Percentiles rank a stretch among this genome's conserved stretches.
These are phyloP conservation scores for Dryas alaskensis DNA, from an alignment of 306 rosid species.

Conservation along the genomic window DNA sequence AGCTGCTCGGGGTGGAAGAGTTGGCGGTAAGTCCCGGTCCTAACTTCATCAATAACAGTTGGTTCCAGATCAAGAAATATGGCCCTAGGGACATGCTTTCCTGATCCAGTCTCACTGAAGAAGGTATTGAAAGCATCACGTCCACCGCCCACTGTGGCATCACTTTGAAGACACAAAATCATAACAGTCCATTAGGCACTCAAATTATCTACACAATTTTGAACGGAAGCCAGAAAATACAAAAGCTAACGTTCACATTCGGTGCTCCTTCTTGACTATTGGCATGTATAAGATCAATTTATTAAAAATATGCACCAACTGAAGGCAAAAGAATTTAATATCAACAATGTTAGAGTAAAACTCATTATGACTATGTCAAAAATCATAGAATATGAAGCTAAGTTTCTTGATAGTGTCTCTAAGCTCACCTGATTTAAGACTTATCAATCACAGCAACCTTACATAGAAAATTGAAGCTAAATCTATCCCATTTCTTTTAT, in stretches of 20 bases:
- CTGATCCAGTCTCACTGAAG: slow-evolving; percentile 94
- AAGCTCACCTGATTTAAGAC: neutral
- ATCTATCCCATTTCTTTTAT: neutral
- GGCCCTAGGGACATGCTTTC: slow-evolving; percentile 94
- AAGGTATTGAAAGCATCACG: slow-evolving; percentile 97
- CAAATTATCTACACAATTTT: neutral
- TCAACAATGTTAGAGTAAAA: neutral
- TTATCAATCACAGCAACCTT: neutral
- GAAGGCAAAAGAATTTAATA: neutral
- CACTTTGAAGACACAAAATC: slow-evolving; percentile 43
- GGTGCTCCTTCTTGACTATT: neutral
- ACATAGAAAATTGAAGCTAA: neutral
- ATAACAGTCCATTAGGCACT: slow-evolving; percentile 9
- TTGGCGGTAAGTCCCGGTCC: slow-evolving; percentile 79
- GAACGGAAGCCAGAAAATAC: neutral
- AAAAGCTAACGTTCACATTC: neutral
- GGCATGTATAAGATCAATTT: neutral
- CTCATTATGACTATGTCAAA: neutral
- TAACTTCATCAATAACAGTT: slow-evolving; percentile 90
- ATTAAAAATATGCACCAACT: neutral
- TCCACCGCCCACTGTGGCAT: slow-evolving; percentile 59
- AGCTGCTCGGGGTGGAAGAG: slow-evolving; percentile 97
- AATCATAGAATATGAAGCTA: neutral
- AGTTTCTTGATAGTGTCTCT: neutral
- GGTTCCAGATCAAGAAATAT: slow-evolving; percentile 95